A percentile compares a stretch with the other conserved stretches of the same genome.
Conservation (phyloP, 1,284 basidiomycete species). For the Waitea zeae region DNA sequence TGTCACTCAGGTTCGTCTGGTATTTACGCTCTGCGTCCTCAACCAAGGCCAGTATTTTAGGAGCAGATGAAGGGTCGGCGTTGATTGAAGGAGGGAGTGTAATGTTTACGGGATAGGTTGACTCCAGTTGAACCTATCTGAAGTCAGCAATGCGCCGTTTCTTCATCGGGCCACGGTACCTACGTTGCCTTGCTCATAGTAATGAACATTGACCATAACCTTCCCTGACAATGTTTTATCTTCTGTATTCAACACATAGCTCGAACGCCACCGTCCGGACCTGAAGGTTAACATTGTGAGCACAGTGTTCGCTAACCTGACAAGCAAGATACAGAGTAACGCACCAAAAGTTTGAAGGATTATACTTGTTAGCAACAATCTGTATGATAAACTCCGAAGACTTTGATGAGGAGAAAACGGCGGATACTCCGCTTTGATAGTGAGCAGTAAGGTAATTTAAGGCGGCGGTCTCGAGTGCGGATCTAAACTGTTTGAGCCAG, state of each 20-base stretch:
- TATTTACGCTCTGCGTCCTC: conserved; percentile 64
- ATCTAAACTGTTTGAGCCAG: conserved; percentile 19
- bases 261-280: conserved; percentile 89
- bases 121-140: conserved; percentile 70
- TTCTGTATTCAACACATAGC: conserved; percentile 45
- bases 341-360: conserved; percentile 80
- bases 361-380: conserved; percentile 87
- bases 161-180: conserved; percentile 9
- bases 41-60: conserved; percentile 68
- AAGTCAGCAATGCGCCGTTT: background rate
- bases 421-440: conserved; percentile 56
- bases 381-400: conserved; percentile 48
- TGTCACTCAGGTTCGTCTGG: conserved; percentile 61
- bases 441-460: conserved; percentile 63
- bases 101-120: conserved; percentile 51
- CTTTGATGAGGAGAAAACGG: conserved; percentile 42
- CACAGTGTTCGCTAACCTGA: background rate
- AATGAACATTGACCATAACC: conserved; percentile 77
- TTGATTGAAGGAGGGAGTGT: conserved; percentile 40
- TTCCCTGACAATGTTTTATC: conserved; percentile 40
- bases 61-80: conserved; percentile 35
- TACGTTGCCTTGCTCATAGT: conserved; percentile 93
- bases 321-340: conserved; percentile 9
- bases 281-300: conserved; percentile 21
- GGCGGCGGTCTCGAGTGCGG: conserved; percentile 49